Evolutionary conservation across 257 asterid species (phyloP), one percentile per base, ranked within the genome.

Genomic region (Solanum sitiens): DNA sequence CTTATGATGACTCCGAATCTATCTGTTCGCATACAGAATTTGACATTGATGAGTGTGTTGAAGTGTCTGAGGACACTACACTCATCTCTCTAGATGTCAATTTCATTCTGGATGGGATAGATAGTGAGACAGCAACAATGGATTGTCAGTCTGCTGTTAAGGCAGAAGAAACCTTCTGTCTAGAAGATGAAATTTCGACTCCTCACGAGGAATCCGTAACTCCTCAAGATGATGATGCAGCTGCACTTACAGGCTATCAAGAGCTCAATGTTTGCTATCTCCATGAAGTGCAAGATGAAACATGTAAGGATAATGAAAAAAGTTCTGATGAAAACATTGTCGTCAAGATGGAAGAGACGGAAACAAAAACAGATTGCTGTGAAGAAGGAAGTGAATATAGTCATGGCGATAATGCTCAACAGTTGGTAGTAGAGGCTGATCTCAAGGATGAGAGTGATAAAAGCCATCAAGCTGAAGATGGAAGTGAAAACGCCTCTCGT

Each of bases 1-100:
- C 27, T 63, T 40, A 23, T 39, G 85, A 44, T 27, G 80, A 85
- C 42, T 44, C 84, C 1, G 23, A 50, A 30, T 86, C 88, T 27
- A 30, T 68, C 30, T 90, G 70, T 83, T 90, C 87, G 6, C 77
- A 37, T 39, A 83, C 76, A 25, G 59, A 86, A 83, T 86, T 70
- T 72, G 86, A 88, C 74, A 88, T 70, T 39, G 87, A 88, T 59
- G 87, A 87, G 40, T 30, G 21, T 13, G 47, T 90, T 56, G 87
- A 74, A 74, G 83, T 8, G n/a, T 33, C 82, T 20, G 75, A 32
- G 27, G 15, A 32, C 87, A 32, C 32, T 50, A 10, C 61, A 67
- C 63, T 32, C 39, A 39, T 75, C 45, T 59, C 50, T 35, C 75
- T 61, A 71, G 83, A 40, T 15, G 53, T 30, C 39, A 23, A 27